Base-by-base conservation (phyloP, 2,329 filamentous ascomycete genomes). In the Fusarium nematophilum region DNA sequence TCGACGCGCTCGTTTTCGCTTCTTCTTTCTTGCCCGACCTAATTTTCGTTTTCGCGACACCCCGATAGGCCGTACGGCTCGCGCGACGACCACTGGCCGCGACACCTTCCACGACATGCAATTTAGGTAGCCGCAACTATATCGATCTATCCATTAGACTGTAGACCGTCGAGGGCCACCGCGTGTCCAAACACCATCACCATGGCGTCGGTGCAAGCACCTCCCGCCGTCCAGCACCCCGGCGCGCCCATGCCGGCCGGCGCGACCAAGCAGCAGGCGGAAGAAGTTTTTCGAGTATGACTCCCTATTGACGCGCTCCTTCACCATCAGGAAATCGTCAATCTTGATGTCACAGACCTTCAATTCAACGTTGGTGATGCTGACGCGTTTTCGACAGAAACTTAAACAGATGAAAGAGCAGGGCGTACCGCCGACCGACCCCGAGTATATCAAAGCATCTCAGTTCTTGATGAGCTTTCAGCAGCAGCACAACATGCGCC, bases 381-480 rank as follows among this genome's bases (percentile, higher is more conserved):
- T 70, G 51, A 67, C 59, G 8, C 33, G 14, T 45, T 10, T 21
- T 49, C 6, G 15, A 39, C 70, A 97, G 93, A 93, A 92, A 84
- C 95, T 91, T 65, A 90, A 91, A 72, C 87, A 91, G 74, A 93
- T 98, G 90, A 95, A 94, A 77, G 86, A 91, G 51, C 84, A 89
- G 69, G 93, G 93, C 66, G 89, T 96, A 18, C 86, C 91, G 33
- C 84, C 88, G 52, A 90, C 84, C 52, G 93, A 98, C 70, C 94
- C 94, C 38, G 93, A 98, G 73, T 93, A 90, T 70, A 84, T 94
- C 70, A 96, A 95, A 77, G 86, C 88, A 26, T 89, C 92, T 48
- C 87, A 90, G 59, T 87, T 96, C 57, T 83, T 97, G 59, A 75
- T 85, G 30, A 87, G 83, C 66, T 85, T 97, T 49, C 90, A 92